These are phyloP conservation scores for Neurospora sp. DNA, from an alignment of 495 filamentous ascomycete species.

Conservation along the genomic window DNA sequence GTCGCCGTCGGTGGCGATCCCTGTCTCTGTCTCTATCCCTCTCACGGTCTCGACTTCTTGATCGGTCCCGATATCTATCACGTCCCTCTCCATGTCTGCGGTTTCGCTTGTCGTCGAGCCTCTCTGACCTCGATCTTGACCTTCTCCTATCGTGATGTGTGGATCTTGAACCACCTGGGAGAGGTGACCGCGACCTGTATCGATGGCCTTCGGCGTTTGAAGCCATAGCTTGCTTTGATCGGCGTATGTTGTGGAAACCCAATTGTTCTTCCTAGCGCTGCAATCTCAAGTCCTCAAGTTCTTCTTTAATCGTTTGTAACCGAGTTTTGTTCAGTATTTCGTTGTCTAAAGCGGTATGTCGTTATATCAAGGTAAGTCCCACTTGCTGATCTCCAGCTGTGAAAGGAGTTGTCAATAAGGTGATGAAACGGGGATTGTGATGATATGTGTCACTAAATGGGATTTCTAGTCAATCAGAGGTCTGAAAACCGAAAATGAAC, in stretches of 20 bases:
- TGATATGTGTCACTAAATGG: too few species aligned
- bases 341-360: background rate
- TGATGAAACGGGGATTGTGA: background rate
- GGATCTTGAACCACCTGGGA: background rate
- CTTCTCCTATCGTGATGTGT: background rate
- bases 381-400: background rate
- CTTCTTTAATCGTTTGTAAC: too few species aligned
- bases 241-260: too few species aligned
- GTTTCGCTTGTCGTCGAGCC: slow-evolving; percentile 1
- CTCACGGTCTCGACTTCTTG: background rate
- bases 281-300: too few species aligned
- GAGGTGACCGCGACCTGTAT: background rate
- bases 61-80: background rate
- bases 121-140: background rate
- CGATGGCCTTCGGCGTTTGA: background rate
- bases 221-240: background rate
- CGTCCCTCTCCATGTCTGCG: background rate
- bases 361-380: background rate
- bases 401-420: background rate
- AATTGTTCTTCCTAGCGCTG: too few species aligned
- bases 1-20: background rate
- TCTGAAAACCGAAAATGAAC: background rate
- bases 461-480: background rate
- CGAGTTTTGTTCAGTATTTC: background rate
- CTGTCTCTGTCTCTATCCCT: background rate